These are phyloP conservation scores for Detonula confervacea DNA, from an alignment of 352 stramenopile species.

Conservation along the genomic window DNA sequence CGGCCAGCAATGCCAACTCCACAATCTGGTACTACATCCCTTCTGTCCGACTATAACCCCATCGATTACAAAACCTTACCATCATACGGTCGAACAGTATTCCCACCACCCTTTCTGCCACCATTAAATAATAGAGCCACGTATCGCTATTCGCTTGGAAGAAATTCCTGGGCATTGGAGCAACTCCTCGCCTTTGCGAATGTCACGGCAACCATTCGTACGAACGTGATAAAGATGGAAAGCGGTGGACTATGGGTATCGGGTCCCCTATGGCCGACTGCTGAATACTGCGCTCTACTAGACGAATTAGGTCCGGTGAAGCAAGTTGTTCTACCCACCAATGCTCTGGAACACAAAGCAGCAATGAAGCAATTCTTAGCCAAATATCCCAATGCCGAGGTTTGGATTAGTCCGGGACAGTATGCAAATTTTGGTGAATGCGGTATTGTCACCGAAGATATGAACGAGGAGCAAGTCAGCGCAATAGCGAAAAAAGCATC, in stretches of 20 bases:
- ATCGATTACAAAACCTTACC: slow-evolving; percentile 20
- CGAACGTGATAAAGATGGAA: slow-evolving; percentile 57
- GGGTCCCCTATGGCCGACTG: slow-evolving; percentile 59
- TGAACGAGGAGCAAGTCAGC: slow-evolving; percentile 16
- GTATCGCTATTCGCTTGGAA: slow-evolving; percentile 63
- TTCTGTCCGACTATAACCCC: slow-evolving; percentile 9
- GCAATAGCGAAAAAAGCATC: slow-evolving; percentile 15
- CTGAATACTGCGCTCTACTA: slow-evolving; percentile 61
- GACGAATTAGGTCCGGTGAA: slow-evolving; percentile 52
- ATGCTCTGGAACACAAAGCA: slow-evolving; percentile 70
- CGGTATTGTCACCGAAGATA: slow-evolving; percentile 27
- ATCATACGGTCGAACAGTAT: not conserved
- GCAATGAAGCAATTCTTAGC: slow-evolving; percentile 55
- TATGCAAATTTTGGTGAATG: slow-evolving; percentile 62
- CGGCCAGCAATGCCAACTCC: not conserved
- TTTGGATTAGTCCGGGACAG: slow-evolving; percentile 66
- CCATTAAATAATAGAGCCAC: slow-evolving; percentile 64
- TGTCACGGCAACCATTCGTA: slow-evolving; percentile 69
- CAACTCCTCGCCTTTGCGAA: slow-evolving; percentile 73
- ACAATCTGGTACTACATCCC: not conserved
- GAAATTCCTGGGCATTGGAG: slow-evolving; percentile 70
- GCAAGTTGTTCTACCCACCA: slow-evolving; percentile 63
- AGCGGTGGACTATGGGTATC: slow-evolving; percentile 61
- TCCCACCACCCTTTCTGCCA: slow-evolving; percentile 55
- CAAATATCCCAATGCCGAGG: slow-evolving; percentile 54